Conservation (phyloP, 768 basidiomycete species). For the Lactarius tabidus region DNA sequence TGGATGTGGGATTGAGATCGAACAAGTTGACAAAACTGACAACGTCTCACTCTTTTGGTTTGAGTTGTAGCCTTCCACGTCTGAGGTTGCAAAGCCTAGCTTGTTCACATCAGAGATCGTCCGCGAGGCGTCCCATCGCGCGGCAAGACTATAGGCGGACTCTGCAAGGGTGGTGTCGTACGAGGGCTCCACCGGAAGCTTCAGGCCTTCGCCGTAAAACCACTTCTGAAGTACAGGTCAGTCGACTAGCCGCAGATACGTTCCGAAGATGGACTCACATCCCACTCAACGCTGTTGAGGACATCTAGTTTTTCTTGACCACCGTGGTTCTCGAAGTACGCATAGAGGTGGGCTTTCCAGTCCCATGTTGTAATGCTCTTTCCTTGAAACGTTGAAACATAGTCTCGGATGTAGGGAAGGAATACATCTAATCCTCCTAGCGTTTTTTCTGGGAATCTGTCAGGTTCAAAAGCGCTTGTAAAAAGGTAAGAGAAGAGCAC, state of each 20-base stretch:
- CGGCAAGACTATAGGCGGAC: constrained; percentile 67
- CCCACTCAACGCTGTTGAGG: constrained; percentile 71
- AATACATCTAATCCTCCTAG: constrained; percentile 83
- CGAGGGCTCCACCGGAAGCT: constrained; percentile 67
- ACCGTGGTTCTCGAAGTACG: constrained; percentile 58
- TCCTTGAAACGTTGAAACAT: constrained; percentile 76
- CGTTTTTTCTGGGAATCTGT: constrained; percentile 46
- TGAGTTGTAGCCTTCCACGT: constrained; percentile 61
- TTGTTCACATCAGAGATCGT: constrained; percentile 39
- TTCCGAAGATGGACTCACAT: constrained; percentile 45
- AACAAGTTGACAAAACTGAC: neutral
- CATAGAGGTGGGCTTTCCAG: constrained; percentile 79
- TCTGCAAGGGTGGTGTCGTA: constrained; percentile 73
- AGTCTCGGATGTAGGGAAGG: constrained; percentile 79
- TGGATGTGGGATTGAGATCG: neutral
- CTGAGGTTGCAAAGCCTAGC: constrained; percentile 53
- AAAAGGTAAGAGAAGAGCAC: constrained; percentile 23
- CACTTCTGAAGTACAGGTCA: constrained; percentile 48
- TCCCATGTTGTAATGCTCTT: constrained; percentile 78
- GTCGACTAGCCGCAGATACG: neutral
- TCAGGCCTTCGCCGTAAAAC: constrained; percentile 74
- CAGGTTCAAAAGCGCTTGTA: neutral
- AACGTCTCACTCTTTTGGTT: constrained; percentile 65
- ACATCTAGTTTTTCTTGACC: constrained; percentile 57
- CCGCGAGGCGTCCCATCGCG: constrained; percentile 68